Conservation (phyloP, 371 early-diverging fungal species). For the Encephalitozoon romaleae region DNA sequence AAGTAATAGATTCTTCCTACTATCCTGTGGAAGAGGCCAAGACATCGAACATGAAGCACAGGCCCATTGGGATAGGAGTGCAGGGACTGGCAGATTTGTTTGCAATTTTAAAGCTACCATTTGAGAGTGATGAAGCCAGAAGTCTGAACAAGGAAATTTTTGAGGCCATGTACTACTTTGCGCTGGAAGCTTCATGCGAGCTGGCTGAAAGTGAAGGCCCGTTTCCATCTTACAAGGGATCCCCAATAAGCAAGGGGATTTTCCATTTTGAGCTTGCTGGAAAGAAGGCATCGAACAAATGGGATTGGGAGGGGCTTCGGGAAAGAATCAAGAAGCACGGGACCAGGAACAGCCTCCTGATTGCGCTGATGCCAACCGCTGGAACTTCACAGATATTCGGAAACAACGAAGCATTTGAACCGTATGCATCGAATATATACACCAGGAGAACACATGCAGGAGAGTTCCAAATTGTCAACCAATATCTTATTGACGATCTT, state of each 20-base stretch:
- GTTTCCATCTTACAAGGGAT: conserved; percentile 79
- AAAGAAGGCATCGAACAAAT: conserved; percentile 67
- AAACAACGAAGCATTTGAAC: conserved; percentile 96
- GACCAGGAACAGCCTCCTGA: conserved; percentile 87
- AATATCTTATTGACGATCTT: conserved; percentile 81
- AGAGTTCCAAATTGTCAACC: conserved; percentile 97
- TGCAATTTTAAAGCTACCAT: conserved; percentile 81
- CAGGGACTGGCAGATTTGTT: conserved; percentile 97
- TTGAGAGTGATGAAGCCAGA: conserved; percentile 80
- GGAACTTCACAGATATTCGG: conserved; percentile 95
- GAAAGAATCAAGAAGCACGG: conserved; percentile 74
- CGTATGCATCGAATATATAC: conserved; percentile 92
- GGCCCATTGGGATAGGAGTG: conserved; percentile 94
- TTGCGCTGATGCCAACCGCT: conserved; percentile 98
- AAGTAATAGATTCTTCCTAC: conserved; percentile 87
- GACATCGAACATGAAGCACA: conserved; percentile 78
- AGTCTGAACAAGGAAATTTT: conserved; percentile 80
- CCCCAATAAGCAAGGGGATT: conserved; percentile 78
- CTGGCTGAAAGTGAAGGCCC: conserved; percentile 72
- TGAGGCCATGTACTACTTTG: conserved; percentile 91
- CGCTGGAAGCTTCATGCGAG: conserved; percentile 84
- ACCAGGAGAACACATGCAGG: conserved; percentile 92
- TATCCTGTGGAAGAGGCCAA: conserved; percentile 85
- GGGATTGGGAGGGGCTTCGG: conserved; percentile 81
- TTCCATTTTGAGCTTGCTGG: conserved; percentile 90